phyloP scores from a whole-genome alignment of 2,329 filamentous ascomycete genomes.

The Dothistroma septosporum region DNA sequence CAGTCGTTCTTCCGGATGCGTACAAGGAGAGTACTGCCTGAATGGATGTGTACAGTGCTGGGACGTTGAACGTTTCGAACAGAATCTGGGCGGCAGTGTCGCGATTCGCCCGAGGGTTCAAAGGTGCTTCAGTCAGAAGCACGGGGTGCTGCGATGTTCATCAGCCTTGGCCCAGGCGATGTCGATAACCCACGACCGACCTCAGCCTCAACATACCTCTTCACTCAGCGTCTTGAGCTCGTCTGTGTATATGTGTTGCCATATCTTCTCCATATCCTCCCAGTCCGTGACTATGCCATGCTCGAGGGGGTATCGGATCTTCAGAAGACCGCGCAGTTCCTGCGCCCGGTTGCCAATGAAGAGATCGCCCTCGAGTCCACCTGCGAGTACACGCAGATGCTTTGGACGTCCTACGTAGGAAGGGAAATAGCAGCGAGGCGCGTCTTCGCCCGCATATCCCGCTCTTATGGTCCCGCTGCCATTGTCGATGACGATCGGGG shows the following conservation, averaged over 20 bases:
- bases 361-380: slow-evolving; percentile 90
- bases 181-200: slow-evolving; percentile 12
- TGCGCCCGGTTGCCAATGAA: slow-evolving; percentile 93
- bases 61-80: slow-evolving; percentile 98
- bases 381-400: slow-evolving; percentile 90
- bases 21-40: slow-evolving; percentile 96
- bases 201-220: slow-evolving; percentile 58
- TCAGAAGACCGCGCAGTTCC: slow-evolving; percentile 85
- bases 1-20: slow-evolving; percentile 90
- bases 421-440: slow-evolving; percentile 94
- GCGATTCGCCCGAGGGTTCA: slow-evolving; percentile 93
- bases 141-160: slow-evolving; percentile 69
- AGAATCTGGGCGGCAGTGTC: slow-evolving; percentile 95
- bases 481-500: slow-evolving; percentile 97
- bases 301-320: slow-evolving; percentile 92
- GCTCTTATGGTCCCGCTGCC: slow-evolving; percentile 96
- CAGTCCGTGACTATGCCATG: slow-evolving; percentile 98
- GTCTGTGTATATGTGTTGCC: slow-evolving; percentile 95
- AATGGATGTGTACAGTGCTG: slow-evolving; percentile 92
- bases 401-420: slow-evolving; percentile 96
- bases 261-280: slow-evolving; percentile 99
- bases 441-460: slow-evolving; percentile 91
- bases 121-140: slow-evolving; percentile 87
- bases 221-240: slow-evolving; percentile 95
- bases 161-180: slow-evolving; percentile 9